Conservation (phyloP, 2,329 filamentous ascomycete genomes). For the Alternaria gaisen region DNA sequence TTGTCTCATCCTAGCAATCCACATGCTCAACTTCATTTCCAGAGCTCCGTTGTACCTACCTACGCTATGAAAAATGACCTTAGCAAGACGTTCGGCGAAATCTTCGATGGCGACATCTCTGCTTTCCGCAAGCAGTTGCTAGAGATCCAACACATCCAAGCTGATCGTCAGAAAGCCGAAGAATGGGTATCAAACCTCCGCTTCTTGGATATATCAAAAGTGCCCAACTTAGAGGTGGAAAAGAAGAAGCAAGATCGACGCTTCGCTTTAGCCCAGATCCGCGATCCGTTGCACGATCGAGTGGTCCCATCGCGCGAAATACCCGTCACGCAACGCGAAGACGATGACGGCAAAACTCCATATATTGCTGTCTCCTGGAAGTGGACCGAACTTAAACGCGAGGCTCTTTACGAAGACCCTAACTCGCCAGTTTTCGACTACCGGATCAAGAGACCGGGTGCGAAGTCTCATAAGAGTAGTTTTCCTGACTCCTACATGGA, state of each 20-base stretch:
- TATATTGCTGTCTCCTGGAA: conserved; percentile 33
- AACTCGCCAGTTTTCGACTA: conserved; percentile 15
- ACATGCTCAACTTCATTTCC: not conserved
- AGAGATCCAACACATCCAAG: conserved; percentile 16
- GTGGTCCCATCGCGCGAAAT: not conserved
- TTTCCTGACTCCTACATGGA: conserved; percentile 32
- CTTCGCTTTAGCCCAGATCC: not conserved
- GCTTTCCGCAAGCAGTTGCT: conserved; percentile 27
- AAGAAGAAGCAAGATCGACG: not conserved
- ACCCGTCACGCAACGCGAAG: conserved; percentile 6
- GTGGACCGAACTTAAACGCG: conserved; percentile 10
- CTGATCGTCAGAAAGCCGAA: conserved; percentile 18
- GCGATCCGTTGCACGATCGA: not conserved
- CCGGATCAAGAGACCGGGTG: conserved; percentile 10
- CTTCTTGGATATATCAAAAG: conserved; percentile 27
- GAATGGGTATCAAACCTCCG: conserved; percentile 20
- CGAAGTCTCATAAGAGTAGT: conserved; percentile 16
- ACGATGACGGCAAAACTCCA: not conserved
- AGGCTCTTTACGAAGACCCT: not conserved
- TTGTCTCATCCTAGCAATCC: not conserved
- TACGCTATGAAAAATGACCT: conserved; percentile 26
- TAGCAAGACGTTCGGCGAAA: conserved; percentile 25
- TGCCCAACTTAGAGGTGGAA: conserved; percentile 9
- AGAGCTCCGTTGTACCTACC: not conserved
- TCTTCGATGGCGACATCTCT: conserved; percentile 19